A percentile compares a stretch with the other conserved stretches of the same genome.
Evolutionary conservation across 2,329 filamentous ascomycete genomes (phyloP).

Genomic region (Penicillium brasilianum): DNA sequence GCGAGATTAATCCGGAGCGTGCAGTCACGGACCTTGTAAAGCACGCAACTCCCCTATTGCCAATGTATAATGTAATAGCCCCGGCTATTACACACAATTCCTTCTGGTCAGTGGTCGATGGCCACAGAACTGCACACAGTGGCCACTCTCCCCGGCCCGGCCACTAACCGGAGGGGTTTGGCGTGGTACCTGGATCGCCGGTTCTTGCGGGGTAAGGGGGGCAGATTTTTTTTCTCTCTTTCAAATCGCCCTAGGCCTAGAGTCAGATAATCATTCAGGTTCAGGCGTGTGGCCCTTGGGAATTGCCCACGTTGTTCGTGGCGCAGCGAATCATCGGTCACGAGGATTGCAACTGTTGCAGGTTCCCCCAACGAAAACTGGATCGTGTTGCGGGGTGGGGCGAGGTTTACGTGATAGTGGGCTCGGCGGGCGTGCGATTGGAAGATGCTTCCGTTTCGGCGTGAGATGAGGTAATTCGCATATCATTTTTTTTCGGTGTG

Average conservation of each 20-base stretch:
- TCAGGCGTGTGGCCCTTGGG: not conserved
- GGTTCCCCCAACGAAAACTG: conserved; percentile 1
- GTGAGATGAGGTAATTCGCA: conserved; percentile 26
- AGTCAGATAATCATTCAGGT: not conserved
- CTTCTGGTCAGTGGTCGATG: not conserved
- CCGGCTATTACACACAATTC: conserved; percentile 14
- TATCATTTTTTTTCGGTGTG: not conserved
- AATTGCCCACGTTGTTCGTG: not conserved
- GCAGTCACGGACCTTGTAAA: not conserved
- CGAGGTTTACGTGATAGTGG: conserved; percentile 30
- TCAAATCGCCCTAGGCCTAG: too few species aligned
- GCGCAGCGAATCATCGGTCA: conserved; percentile 6
- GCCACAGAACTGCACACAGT: too few species aligned
- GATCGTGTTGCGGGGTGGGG: conserved; percentile 21
- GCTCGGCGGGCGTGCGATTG: conserved; percentile 30
- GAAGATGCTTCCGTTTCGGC: conserved; percentile 27
- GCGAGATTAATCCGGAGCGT: not conserved
- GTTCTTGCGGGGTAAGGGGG: conserved; percentile 28
- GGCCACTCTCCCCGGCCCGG: conserved; percentile 24
- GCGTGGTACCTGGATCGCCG: conserved; percentile 31
- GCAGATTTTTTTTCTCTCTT: not conserved
- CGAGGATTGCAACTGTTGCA: not conserved
- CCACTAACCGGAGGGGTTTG: conserved; percentile 23
- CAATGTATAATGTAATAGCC: conserved; percentile 16
- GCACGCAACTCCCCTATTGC: not conserved